Conservation (phyloP, 306 rosid species). For the Rubus parviflorus region DNA sequence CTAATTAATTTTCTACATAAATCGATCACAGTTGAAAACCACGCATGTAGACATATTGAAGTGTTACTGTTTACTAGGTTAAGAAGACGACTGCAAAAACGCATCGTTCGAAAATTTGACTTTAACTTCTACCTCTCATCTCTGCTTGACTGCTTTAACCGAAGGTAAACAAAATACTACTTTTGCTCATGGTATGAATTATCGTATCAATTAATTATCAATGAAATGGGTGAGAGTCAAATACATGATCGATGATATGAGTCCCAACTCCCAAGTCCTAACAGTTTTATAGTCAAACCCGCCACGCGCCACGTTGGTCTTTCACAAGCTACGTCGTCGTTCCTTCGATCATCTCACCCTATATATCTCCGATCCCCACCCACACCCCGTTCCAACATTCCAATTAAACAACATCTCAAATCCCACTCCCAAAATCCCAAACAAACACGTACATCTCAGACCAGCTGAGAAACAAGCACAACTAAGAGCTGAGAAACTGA, state of each 20-base stretch:
- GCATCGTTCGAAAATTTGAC: too few relatives aligned
- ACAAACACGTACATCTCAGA: background rate
- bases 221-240: background rate
- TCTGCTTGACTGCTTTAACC: too few relatives aligned
- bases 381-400: background rate
- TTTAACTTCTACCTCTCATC: too few relatives aligned
- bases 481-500: background rate
- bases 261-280: background rate
- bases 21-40: too few relatives aligned
- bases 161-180: too few relatives aligned
- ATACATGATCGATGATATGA: background rate
- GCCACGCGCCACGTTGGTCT: background rate
- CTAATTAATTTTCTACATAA: too few relatives aligned
- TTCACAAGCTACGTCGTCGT: background rate
- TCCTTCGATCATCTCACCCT: background rate
- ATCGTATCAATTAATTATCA: too few relatives aligned
- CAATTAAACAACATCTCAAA: background rate
- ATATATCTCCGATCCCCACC: constrained; percentile 4
- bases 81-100: too few relatives aligned
- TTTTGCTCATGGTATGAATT: too few relatives aligned
- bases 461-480: constrained; percentile 6
- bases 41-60: too few relatives aligned
- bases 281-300: background rate
- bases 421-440: background rate
- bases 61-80: too few relatives aligned